phyloP scores from a whole-genome alignment of 257 asterid genomes.

The Striga asiatica region DNA sequence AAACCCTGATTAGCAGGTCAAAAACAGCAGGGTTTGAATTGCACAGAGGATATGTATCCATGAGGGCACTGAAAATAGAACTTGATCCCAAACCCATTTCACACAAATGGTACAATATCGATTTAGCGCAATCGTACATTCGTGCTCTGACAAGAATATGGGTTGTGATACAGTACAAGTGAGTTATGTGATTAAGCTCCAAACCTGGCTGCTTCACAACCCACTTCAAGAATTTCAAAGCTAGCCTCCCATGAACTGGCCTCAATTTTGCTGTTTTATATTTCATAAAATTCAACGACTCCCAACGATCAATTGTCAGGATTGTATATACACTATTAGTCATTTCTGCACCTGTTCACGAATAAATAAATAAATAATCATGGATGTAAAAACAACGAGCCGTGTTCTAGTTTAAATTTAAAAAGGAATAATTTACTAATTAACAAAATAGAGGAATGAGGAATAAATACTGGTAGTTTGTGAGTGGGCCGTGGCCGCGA shows the following conservation, averaged over 20 bases:
- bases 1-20: conserved; percentile 71
- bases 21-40: conserved; percentile 86
- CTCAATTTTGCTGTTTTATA: conserved; percentile 55
- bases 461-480: conserved; percentile 24
- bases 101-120: conserved; percentile 34
- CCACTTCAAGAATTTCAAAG: conserved; percentile 82
- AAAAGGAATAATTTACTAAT: not conserved
- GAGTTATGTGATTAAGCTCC: conserved; percentile 48
- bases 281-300: conserved; percentile 69
- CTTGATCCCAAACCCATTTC: conserved; percentile 38
- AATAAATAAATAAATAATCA: not conserved
- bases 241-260: conserved; percentile 76
- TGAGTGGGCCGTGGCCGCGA: conserved; percentile 16
- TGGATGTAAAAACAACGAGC: not conserved
- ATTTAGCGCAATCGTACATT: conserved; percentile 60
- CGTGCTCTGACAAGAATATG: conserved; percentile 84
- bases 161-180: conserved; percentile 59
- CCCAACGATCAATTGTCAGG: conserved; percentile 86
- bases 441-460: conserved; percentile 2
- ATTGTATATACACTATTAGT: conserved; percentile 51
- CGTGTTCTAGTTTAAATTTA: not conserved
- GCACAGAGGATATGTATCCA: conserved; percentile 72
- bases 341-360: conserved; percentile 34
- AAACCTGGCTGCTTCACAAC: conserved; percentile 69
- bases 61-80: conserved; percentile 47